Percentiles rank a stretch among this genome's conserved stretches.
Evolutionary conservation across 768 basidiomycete species (phyloP).

Genomic region (Pseudohyphozyma bogoriensis): DNA sequence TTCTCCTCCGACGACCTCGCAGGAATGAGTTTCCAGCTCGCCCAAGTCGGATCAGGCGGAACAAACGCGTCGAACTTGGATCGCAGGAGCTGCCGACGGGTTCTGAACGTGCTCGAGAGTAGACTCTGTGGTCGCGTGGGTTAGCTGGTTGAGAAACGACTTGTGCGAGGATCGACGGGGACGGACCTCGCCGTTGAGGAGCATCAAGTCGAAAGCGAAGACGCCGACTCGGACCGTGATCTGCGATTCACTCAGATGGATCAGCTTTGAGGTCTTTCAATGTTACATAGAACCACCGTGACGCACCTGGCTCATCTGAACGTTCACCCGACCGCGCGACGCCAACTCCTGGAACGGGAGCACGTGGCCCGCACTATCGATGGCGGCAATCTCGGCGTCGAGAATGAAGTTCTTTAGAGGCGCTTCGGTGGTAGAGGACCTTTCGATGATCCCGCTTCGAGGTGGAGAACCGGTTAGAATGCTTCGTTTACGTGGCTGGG

Average conservation of each 20-base stretch:
- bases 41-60: slow-evolving; percentile 44
- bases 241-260: too few species aligned
- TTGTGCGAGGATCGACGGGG: too few species aligned
- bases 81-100: slow-evolving; percentile 57
- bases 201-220: slow-evolving; percentile 82
- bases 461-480: too few species aligned
- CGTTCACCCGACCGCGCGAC: slow-evolving; percentile 36
- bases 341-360: slow-evolving; percentile 80
- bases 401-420: slow-evolving; percentile 56
- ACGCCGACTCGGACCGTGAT: slow-evolving; percentile 72
- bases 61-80: slow-evolving; percentile 50
- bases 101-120: slow-evolving; percentile 57
- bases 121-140: slow-evolving; percentile 48
- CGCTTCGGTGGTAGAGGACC: neutral
- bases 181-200: slow-evolving; percentile 64
- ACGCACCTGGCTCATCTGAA: neutral
- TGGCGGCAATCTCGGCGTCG: slow-evolving; percentile 71
- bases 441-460: neutral
- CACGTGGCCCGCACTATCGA: slow-evolving; percentile 55
- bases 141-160: neutral
- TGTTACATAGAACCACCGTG: too few species aligned
- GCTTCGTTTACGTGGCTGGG: too few species aligned
- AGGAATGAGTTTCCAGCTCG: slow-evolving; percentile 49
- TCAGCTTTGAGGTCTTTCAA: too few species aligned
- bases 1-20: slow-evolving; percentile 54